phyloP scores from a whole-genome alignment of 139 green algal genomes.

The Picochlorum costavermella region DNA sequence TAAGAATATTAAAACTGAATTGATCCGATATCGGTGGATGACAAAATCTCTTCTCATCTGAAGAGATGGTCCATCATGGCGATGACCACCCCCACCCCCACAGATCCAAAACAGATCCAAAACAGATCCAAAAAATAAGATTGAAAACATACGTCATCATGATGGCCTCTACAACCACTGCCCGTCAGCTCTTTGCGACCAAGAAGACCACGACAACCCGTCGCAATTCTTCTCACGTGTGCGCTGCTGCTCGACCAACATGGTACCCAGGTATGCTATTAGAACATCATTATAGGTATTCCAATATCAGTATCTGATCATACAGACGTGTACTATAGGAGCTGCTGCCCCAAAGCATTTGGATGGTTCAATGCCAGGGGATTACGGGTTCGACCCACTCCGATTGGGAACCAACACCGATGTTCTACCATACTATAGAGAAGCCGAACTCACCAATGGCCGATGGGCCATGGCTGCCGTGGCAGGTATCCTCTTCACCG shows the following conservation, averaged over 20 bases:
- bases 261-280: slow-evolving; percentile 1
- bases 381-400: slow-evolving; percentile 34
- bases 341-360: slow-evolving; percentile 10
- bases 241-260: slow-evolving; percentile 4
- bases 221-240: background rate
- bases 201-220: no score
- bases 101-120: no score
- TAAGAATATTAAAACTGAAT: no score
- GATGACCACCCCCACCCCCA: no score
- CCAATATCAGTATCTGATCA: background rate
- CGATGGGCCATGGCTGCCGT: slow-evolving; percentile 84
- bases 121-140: no score
- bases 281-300: no score
- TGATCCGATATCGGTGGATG: no score
- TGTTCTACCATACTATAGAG: slow-evolving; percentile 46
- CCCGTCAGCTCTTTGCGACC: no score
- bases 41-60: no score
- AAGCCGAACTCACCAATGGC: slow-evolving; percentile 84
- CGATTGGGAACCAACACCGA: slow-evolving; percentile 20
- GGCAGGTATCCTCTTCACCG: slow-evolving; percentile 58
- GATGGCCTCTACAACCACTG: background rate
- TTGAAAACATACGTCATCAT: background rate
- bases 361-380: slow-evolving; percentile 6
- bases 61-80: no score
- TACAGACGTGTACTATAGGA: background rate